Evolutionary conservation across 2,329 filamentous ascomycete species (phyloP).

Genomic region (Aureobasidium sp.): DNA sequence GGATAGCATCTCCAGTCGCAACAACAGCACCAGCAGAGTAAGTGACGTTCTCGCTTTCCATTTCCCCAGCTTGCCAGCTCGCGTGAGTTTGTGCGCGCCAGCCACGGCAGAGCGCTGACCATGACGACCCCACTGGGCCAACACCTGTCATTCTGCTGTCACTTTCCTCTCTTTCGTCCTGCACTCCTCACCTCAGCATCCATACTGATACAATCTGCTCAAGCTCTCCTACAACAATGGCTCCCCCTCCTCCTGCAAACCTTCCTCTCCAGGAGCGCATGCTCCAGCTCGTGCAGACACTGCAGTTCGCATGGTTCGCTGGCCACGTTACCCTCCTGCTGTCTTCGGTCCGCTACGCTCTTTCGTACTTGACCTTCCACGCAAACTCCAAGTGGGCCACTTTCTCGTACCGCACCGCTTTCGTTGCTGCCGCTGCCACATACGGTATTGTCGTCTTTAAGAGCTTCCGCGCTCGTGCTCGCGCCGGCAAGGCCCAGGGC

Average conservation of each 20-base stretch:
- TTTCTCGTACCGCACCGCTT: slow-evolving; percentile 83
- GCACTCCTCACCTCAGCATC: background rate
- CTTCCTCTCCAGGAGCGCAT: slow-evolving; percentile 18
- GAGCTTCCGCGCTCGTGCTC: slow-evolving; percentile 77
- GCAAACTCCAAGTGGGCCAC: slow-evolving; percentile 67
- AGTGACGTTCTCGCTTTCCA: background rate
- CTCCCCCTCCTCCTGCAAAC: slow-evolving; percentile 18
- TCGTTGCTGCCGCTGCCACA: slow-evolving; percentile 78
- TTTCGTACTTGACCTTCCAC: slow-evolving; percentile 87
- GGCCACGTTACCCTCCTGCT: slow-evolving; percentile 84
- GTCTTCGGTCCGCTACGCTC: slow-evolving; percentile 68
- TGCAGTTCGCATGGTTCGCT: slow-evolving; percentile 67
- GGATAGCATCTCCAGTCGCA: background rate
- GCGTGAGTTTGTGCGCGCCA: slow-evolving; percentile 9
- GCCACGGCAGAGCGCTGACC: slow-evolving; percentile 10
- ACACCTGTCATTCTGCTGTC: slow-evolving; percentile 10
- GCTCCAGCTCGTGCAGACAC: slow-evolving; percentile 60
- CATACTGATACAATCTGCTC: background rate
- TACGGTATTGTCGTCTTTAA: slow-evolving; percentile 99
- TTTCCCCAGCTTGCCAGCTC: slow-evolving; percentile 3
- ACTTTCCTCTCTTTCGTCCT: background rate
- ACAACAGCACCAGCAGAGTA: background rate
- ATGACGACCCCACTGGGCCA: slow-evolving; percentile 10
- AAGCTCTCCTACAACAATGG: slow-evolving; percentile 17
- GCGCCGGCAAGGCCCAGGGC: slow-evolving; percentile 55